Conservation (phyloP, 495 filamentous ascomycete species). For the Neurospora sp. region DNA sequence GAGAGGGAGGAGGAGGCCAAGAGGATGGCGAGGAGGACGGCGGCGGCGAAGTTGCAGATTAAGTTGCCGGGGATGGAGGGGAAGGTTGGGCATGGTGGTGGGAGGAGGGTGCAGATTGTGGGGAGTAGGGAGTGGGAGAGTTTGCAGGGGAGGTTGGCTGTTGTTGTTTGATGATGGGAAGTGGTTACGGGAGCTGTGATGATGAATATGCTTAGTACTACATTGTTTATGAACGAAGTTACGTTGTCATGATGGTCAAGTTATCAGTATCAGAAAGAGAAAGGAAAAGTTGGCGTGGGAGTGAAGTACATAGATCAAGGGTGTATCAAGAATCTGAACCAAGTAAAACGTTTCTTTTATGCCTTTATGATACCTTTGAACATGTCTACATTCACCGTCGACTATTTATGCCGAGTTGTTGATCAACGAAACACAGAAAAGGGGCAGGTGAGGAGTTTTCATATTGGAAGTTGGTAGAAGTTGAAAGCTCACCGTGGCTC, state of each 20-base stretch:
- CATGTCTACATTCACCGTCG: too few species aligned
- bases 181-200: neutral
- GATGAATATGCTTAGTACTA: neutral
- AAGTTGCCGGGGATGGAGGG: slow-evolving; percentile 30
- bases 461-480: too few species aligned
- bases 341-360: neutral
- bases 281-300: neutral
- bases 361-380: too few species aligned
- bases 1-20: slow-evolving; percentile 2
- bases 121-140: slow-evolving; percentile 34
- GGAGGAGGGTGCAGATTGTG: slow-evolving; percentile 29
- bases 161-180: slow-evolving; percentile 1
- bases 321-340: neutral
- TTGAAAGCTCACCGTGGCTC: too few species aligned
- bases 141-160: slow-evolving; percentile 22
- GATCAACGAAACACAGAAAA: too few species aligned
- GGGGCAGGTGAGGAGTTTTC: too few species aligned
- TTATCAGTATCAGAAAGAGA: neutral
- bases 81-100: slow-evolving; percentile 15
- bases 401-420: too few species aligned
- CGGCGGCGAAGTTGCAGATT: slow-evolving; percentile 39
- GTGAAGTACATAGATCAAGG: neutral
- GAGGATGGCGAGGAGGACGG: slow-evolving; percentile 22
- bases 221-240: neutral
- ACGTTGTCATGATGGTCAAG: neutral